Evolutionary conservation across 257 asterid genomes (phyloP).

Genomic region (Petrea volubilis): DNA sequence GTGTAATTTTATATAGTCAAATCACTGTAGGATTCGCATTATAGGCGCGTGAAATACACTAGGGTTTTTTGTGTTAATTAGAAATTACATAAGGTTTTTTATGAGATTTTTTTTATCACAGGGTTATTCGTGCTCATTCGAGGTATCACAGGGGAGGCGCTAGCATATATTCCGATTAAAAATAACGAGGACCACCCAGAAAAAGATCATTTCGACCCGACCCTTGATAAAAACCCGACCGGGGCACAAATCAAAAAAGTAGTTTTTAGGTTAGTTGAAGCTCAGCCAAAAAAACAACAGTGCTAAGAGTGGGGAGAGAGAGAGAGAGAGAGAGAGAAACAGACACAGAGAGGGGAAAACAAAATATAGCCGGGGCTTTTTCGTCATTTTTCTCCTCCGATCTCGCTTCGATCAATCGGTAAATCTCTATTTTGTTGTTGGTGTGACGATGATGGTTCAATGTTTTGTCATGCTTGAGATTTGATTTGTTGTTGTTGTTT

Average conservation of each 20-base stretch:
- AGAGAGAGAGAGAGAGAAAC: background rate
- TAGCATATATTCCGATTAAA: background rate
- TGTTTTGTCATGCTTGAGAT: background rate
- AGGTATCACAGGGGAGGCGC: too few species aligned
- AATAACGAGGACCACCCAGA: background rate
- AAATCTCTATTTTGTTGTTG: background rate
- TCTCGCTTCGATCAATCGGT: constrained; percentile 27
- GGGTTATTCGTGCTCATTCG: too few species aligned
- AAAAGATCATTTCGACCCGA: constrained; percentile 6
- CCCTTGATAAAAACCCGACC: background rate
- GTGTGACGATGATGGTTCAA: too few species aligned
- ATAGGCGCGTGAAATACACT: too few species aligned
- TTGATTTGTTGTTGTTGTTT: background rate
- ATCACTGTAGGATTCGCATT: too few species aligned
- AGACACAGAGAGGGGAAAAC: background rate
- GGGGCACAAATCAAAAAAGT: background rate
- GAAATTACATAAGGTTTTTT: too few species aligned
- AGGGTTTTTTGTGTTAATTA: too few species aligned
- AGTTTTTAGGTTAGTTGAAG: constrained; percentile 20
- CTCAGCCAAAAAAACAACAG: background rate
- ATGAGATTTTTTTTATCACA: too few species aligned
- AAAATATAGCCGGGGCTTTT: background rate
- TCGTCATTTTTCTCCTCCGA: constrained; percentile 2
- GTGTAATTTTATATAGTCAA: too few species aligned
- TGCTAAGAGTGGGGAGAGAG: too few species aligned